Evolutionary conservation across 2,329 filamentous ascomycete genomes (phyloP).

Genomic region (Erysiphe pulchra): DNA sequence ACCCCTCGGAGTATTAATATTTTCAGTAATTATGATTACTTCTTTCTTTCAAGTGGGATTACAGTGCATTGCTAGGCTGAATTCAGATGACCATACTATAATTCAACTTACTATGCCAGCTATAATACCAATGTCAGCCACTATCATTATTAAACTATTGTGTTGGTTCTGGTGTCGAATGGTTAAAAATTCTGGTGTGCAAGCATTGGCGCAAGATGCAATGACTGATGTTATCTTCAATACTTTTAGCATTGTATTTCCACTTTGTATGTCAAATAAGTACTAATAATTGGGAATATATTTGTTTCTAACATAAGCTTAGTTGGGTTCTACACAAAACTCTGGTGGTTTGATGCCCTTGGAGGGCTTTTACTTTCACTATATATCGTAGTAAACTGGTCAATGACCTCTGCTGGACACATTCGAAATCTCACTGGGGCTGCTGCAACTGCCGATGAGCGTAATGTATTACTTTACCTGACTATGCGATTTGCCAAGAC

Average conservation of each 20-base stretch:
- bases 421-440: slow-evolving; percentile 32
- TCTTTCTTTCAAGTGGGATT: slow-evolving; percentile 34
- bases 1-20: slow-evolving; percentile 34
- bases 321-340: slow-evolving; percentile 27
- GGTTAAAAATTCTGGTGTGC: slow-evolving; percentile 37
- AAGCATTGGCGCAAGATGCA: slow-evolving; percentile 35
- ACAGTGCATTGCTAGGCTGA: slow-evolving; percentile 30
- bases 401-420: slow-evolving; percentile 31
- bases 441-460: slow-evolving; percentile 23
- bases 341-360: slow-evolving; percentile 41
- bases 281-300: no score
- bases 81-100: slow-evolving; percentile 21
- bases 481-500: slow-evolving; percentile 29
- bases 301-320: not conserved
- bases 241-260: slow-evolving; percentile 34
- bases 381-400: slow-evolving; percentile 46
- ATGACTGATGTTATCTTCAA: slow-evolving; percentile 40
- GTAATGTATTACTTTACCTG: slow-evolving; percentile 31
- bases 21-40: slow-evolving; percentile 36
- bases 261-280: slow-evolving; percentile 15
- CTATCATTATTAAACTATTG: slow-evolving; percentile 30
- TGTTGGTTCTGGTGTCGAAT: slow-evolving; percentile 32
- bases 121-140: slow-evolving; percentile 29
- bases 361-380: slow-evolving; percentile 36
- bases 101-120: slow-evolving; percentile 25